Conservation (phyloP, 208 protist species). For the Perkinsela sp. region DNA sequence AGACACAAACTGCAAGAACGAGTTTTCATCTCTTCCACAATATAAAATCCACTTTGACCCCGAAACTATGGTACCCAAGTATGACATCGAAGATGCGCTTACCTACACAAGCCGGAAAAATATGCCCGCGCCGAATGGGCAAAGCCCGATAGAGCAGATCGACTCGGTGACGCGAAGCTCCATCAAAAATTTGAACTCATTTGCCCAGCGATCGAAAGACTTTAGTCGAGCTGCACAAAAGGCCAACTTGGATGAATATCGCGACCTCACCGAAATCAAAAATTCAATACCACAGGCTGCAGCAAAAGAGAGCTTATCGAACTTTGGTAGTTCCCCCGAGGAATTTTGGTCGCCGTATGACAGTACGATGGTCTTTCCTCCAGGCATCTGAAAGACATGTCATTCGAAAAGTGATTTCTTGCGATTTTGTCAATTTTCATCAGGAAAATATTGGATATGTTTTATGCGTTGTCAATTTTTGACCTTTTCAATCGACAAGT, state of each 20-base stretch:
- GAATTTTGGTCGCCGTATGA: background rate
- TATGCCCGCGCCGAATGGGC: background rate
- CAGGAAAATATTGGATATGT: too few relatives aligned
- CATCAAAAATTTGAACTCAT: background rate
- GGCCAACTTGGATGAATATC: background rate
- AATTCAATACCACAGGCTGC: background rate
- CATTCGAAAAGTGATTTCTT: too few relatives aligned
- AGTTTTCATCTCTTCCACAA: background rate
- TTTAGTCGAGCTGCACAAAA: background rate
- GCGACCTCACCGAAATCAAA: background rate
- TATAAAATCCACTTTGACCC: background rate
- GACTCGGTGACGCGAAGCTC: background rate
- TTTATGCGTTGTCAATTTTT: background rate
- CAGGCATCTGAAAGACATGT: too few relatives aligned
- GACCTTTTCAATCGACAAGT: background rate
- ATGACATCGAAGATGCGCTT: background rate
- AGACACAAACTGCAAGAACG: background rate
- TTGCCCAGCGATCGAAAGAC: background rate
- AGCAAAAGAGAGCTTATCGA: background rate
- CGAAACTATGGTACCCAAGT: background rate
- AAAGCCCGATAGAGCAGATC: background rate
- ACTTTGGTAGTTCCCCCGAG: background rate
- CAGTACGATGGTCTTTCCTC: too few relatives aligned
- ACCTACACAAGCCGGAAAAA: background rate
- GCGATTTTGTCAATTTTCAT: too few relatives aligned